Evolutionary conservation across 305 asterid genomes (phyloP), one percentile per base, ranked within the genome.

Genomic region (Stenogyne calaminthoides): DNA sequence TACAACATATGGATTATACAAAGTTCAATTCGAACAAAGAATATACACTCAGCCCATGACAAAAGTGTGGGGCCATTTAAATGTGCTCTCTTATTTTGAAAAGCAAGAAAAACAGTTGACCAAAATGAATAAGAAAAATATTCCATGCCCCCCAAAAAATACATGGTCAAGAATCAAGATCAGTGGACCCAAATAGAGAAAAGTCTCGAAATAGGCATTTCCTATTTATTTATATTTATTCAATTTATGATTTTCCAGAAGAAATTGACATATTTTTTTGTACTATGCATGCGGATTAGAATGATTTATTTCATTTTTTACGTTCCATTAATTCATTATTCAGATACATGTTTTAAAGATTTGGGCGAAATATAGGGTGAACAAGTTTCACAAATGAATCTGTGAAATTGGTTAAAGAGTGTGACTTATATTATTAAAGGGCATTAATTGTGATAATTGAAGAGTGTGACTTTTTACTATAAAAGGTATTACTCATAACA

Each of bases 121-220:
- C 4, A 18, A 37, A 62, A 19, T 12, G 2, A 7, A n/a, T 6
- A 44, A 22, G 6, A 22, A 47, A 60, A 71, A 73, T 73, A 73
- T 64, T 73, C 64, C 63, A 18, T 5, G 2, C n/a, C 22, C 46
- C 63, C n/a, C n/a, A 6, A n/a, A 52, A 51, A 22, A 39, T 22
- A 39, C 56, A 40, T 14, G 70, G 54, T 37, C 47, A 47, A 64
- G 32, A 55, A 55, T 55, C 60, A 55, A 65, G 60, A 65, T 65
- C 25, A 42, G 67, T 55, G 72, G 72, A 65, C 58, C 60, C 20
- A 12, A 64, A 64, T 25, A 39, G 36, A 54, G 58, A 54, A 1
- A 15, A 54, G n/a, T 63, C 42, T 51, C 44, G 18, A 40, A 64
- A 54, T 52, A 72, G 15, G n/a, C 19, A 19, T 52, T 54, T 18